Percentiles rank a stretch among this genome's conserved stretches.
These are phyloP conservation scores for Citrullus mucosospermus DNA, from an alignment of 306 rosid genomes.

Conservation along the genomic window DNA sequence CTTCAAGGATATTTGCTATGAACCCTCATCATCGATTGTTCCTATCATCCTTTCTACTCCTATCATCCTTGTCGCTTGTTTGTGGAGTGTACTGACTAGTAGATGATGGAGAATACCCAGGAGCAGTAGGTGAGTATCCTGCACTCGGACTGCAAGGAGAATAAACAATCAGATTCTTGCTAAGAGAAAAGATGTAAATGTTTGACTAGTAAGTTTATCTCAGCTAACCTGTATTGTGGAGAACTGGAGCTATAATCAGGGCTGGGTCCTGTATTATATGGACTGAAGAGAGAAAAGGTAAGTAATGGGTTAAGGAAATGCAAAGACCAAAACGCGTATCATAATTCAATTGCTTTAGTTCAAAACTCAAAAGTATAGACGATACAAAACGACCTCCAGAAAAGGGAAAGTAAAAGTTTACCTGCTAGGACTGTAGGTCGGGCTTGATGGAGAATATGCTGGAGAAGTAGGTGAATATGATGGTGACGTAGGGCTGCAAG, in stretches of 20 bases:
- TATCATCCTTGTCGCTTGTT: conserved; percentile 35
- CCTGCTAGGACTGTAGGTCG: conserved; percentile 97
- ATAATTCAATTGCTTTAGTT: not conserved
- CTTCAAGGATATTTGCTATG: not conserved
- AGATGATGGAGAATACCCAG: conserved; percentile 95
- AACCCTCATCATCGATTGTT: conserved; percentile 29
- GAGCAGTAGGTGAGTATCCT: conserved; percentile 97
- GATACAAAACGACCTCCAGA: not conserved
- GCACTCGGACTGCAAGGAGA: conserved; percentile 69
- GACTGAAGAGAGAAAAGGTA: conserved; percentile 31
- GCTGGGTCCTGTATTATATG: conserved; percentile 71
- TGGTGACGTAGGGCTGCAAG: conserved; percentile 89
- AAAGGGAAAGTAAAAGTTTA: conserved; percentile 15
- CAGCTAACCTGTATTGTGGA: conserved; percentile 66
- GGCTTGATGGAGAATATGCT: conserved; percentile 93
- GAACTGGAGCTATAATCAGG: conserved; percentile 93
- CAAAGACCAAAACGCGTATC: not conserved
- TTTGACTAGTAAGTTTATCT: not conserved
- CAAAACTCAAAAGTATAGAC: not conserved
- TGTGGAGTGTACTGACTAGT: conserved; percentile 94
- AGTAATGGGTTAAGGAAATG: not conserved
- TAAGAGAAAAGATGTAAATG: not conserved
- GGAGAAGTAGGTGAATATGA: conserved; percentile 98
- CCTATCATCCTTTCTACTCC: conserved; percentile 46
- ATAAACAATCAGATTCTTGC: not conserved